phyloP scores from a whole-genome alignment of 495 filamentous ascomycete species.

The Penicillium paradoxum region DNA sequence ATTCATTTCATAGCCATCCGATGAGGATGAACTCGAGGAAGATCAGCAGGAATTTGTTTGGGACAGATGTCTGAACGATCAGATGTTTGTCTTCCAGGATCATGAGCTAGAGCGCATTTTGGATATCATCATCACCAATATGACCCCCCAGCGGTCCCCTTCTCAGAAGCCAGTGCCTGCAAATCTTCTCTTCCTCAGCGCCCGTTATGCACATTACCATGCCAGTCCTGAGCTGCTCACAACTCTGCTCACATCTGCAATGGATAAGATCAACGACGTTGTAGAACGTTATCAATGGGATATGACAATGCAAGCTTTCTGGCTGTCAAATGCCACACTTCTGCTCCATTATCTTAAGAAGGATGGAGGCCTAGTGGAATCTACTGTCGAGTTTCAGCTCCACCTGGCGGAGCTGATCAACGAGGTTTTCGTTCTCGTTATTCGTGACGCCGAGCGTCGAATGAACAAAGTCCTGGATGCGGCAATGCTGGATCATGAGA shows the following conservation, averaged over 20 bases:
- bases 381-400: conserved; percentile 84
- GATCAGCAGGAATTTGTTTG: conserved; percentile 96
- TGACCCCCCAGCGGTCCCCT: conserved; percentile 92
- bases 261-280: conserved; percentile 94
- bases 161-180: conserved; percentile 97
- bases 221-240: conserved; percentile 78
- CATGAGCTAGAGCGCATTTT: conserved; percentile 83
- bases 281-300: conserved; percentile 96
- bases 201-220: conserved; percentile 96
- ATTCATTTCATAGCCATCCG: conserved; percentile 52
- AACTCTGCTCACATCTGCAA: conserved; percentile 75
- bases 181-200: conserved; percentile 93
- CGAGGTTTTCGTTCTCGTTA: conserved; percentile 98
- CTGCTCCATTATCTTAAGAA: conserved; percentile 96
- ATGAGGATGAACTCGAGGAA: conserved; percentile 70
- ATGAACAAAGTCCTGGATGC: conserved; percentile 93
- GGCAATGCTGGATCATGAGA: conserved; percentile 96
- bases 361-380: conserved; percentile 72
- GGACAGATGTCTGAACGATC: conserved; percentile 90
- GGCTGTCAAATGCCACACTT: conserved; percentile 96
- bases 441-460: conserved; percentile 91
- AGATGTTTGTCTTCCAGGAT: conserved; percentile 99
- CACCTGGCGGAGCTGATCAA: conserved; percentile 94
- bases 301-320: conserved; percentile 98
- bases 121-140: conserved; percentile 94